Evolutionary conservation across 1,284 basidiomycete genomes (phyloP), one percentile per base, ranked within the genome.

Genomic region (Volvariella surrecta): DNA sequence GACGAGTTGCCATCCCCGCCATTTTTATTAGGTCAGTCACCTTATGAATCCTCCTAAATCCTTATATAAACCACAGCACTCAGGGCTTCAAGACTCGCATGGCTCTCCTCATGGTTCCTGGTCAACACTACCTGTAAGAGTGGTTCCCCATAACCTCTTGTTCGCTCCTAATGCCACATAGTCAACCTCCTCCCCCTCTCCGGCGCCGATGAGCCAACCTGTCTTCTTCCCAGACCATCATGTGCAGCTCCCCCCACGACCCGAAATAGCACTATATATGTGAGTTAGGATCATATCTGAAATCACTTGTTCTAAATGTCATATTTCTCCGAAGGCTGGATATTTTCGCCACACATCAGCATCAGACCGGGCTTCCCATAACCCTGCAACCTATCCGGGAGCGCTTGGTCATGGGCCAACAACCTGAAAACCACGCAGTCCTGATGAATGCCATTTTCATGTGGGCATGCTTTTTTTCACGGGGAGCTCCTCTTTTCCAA

Each of bases 381-480:
- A 71, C 84, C 56, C 74, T 80, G 56, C 63, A 69, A 2, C 70
- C 77, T 11, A 43, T 58, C 2, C 53, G 67, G 39, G 76, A 84
- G 48, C 80, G 80, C 44, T 8, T 35, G 6, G 18, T 16, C 34
- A 15, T 35, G n/a, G 18, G n/a, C 34, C 18, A 15, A 8, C n/a
- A 35, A 15, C 34, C 18, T 19, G n/a, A 35, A 35, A 74, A 74
- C 19, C 85, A 88, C 53, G 79, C 84, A 6, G 76, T 72, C 37
- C 68, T 89, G 9, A 76, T 85, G 70, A 84, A 87, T 54, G 71
- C 83, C 46, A 81, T 88, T 53, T 88, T 78, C 57, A 71, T 88
- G 3, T 86, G 84, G 79, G 81, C 83, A 1, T 86, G 83, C 57
- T 84, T 81, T 56, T 70, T 87, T 37, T 85, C 83, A 13, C 71